Conservation (phyloP, 1,284 basidiomycete genomes). For the Ceratobasidium papillatum region DNA sequence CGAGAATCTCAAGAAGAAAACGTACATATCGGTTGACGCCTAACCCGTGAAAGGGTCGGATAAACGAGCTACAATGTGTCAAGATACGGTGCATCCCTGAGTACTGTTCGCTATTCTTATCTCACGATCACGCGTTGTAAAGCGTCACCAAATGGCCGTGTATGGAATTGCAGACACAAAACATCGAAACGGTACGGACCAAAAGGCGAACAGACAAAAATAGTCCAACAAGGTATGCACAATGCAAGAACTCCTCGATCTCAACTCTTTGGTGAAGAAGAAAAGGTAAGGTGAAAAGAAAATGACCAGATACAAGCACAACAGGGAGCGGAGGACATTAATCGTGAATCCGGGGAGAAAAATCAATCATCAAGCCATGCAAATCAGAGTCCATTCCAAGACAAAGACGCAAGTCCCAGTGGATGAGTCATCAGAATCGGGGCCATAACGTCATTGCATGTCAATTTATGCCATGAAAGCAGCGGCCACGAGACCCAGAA, state of each 20-base stretch:
- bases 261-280: neutral
- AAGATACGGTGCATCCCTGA: neutral
- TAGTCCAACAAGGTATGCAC: slow-evolving; percentile 12
- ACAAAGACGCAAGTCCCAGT: slow-evolving; percentile 5
- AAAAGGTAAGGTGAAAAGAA: neutral
- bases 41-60: neutral
- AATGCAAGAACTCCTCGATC: too few relatives aligned
- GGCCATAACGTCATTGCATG: slow-evolving; percentile 6
- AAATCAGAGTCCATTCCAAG: slow-evolving; percentile 24
- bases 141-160: slow-evolving; percentile 17
- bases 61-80: neutral
- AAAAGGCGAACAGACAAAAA: slow-evolving; percentile 8
- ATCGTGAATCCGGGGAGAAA: neutral
- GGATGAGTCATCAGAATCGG: slow-evolving; percentile 25
- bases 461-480: slow-evolving; percentile 33
- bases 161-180: slow-evolving; percentile 4
- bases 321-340: slow-evolving; percentile 36
- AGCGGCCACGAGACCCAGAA: slow-evolving; percentile 31
- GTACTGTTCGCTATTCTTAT: neutral
- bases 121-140: slow-evolving; percentile 3
- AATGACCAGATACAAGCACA: slow-evolving; percentile 38
- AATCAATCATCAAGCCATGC: slow-evolving; percentile 21
- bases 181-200: slow-evolving; percentile 11
- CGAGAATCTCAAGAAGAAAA: neutral
- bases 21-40: neutral